Evolutionary conservation across 768 basidiomycete species (phyloP), one percentile per base, ranked within the genome.

Genomic region (Xerocomus brunneocitrinus): DNA sequence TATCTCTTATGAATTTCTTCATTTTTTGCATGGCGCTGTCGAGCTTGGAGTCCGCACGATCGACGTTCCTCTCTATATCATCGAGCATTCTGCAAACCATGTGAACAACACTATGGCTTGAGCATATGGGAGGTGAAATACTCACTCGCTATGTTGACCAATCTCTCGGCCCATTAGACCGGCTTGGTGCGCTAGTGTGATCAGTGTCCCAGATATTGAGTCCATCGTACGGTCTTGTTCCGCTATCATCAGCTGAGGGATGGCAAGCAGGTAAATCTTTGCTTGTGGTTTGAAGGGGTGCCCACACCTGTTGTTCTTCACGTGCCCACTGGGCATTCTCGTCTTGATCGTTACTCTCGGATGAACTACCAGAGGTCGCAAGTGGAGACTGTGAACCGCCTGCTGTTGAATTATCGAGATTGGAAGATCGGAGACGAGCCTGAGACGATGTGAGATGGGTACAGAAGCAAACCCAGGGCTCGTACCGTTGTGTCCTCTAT

Each of bases 151-250:
- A 62, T 99, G 97, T 65, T 95, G 92, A 8, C 68, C 75, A 47
- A 98, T 90, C 66, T 99, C 97, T 53, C 83, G 84, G 0, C 95
- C 95, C 84, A 99, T 99, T 31, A 98, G 74, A 10, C 87, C 89
- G 0, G 97, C 97, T 71, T 98, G 97, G 58, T 90, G 85, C 0
- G 87, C 85, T 7, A 99, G 74, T 0, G 88, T 94, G 52, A 67
- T 83, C 49, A 99, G 70, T 2, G 95, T 94, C 0, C 93, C 92
- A 0, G 87, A 81, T 65, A 99, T 95, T 0, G 87, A 81, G 51
- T 87, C 84, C 62, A 99, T 87, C 0, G 94, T 88, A 28, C 83
- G 78, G 65, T 99, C 97, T 75, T 99, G 97, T 62, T 90, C 81
- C 45, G 79, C 79, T 25, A 98, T 82, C 71, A 98, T 83, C 66